Conservation (phyloP, 192 early-diverging fungal genomes). For the Entomortierella parvispora region DNA sequence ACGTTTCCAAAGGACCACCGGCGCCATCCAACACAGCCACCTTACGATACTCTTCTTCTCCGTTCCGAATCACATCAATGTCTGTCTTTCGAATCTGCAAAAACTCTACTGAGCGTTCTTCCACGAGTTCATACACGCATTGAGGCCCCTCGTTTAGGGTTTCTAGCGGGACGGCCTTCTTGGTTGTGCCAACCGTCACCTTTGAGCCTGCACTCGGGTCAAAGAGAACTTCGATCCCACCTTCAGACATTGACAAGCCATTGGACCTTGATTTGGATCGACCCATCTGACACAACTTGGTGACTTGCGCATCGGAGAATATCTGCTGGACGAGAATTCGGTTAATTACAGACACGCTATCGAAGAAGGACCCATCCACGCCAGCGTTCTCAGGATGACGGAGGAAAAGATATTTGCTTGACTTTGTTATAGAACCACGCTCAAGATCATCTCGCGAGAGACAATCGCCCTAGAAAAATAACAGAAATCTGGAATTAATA, state of each 20-base stretch:
- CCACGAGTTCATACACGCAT: constrained; percentile 47
- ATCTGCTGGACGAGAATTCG: constrained; percentile 44
- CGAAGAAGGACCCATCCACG: constrained; percentile 47
- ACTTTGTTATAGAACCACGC: constrained; percentile 54
- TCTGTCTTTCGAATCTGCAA: constrained; percentile 42
- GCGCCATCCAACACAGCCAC: constrained; percentile 7
- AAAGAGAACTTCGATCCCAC: neutral
- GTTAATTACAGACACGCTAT: constrained; percentile 45
- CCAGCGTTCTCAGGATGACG: constrained; percentile 46
- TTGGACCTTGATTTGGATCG: neutral
- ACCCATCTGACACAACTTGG: constrained; percentile 7
- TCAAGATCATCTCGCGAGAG: constrained; percentile 57
- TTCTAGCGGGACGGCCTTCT: constrained; percentile 13
- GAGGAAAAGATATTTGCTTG: constrained; percentile 61
- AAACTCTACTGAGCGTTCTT: constrained; percentile 45
- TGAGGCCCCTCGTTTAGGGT: constrained; percentile 38
- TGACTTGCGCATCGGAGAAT: constrained; percentile 34
- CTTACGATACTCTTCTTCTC: neutral
- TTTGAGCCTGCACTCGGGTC: neutral
- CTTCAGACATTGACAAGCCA: neutral
- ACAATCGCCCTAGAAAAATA: constrained; percentile 57
- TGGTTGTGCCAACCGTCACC: neutral
- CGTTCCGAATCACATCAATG: constrained; percentile 1
- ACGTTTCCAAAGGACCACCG: constrained; percentile 4
- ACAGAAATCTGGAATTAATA: no score